Percentiles rank a stretch among this genome's conserved stretches.
Conservation (phyloP, 2,329 filamentous ascomycete species). For the Tolypocladium tundrense region DNA sequence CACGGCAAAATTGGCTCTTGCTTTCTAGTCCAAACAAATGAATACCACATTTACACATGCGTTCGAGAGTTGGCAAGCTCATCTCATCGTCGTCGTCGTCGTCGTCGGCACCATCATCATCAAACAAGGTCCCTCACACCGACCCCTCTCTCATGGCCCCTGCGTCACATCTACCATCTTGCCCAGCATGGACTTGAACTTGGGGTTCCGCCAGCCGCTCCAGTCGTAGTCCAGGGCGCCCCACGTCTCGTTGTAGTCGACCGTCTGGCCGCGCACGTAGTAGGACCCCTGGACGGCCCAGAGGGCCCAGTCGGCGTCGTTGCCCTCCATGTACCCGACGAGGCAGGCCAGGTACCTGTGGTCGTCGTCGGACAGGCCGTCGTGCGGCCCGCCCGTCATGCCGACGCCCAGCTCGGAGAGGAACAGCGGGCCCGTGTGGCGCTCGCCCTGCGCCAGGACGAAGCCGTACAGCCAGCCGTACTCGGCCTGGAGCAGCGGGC, state of each 20-base stretch:
- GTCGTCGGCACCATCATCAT: background rate
- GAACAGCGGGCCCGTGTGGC: conserved; percentile 43
- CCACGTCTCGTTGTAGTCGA: conserved; percentile 43
- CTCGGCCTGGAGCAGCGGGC: conserved; percentile 28
- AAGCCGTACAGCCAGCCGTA: conserved; percentile 41
- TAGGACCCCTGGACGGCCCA: conserved; percentile 51
- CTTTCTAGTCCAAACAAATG: background rate
- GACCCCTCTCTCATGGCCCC: conserved; percentile 13
- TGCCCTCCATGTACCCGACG: conserved; percentile 38
- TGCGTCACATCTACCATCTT: conserved; percentile 28
- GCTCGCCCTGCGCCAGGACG: conserved; percentile 34
- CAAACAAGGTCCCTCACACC: background rate
- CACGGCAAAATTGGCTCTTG: background rate
- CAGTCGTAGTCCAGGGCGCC: conserved; percentile 35
- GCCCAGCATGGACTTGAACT: conserved; percentile 24
- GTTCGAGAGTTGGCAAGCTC: background rate
- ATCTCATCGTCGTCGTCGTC: background rate
- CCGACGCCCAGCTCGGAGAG: conserved; percentile 50
- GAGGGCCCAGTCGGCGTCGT: conserved; percentile 49
- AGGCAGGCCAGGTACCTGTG: conserved; percentile 41
- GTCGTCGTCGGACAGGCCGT: conserved; percentile 33
- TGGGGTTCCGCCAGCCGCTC: conserved; percentile 26
- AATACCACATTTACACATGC: background rate
- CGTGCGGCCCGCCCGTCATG: conserved; percentile 30
- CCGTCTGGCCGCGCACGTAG: conserved; percentile 39